These are phyloP conservation scores for Aspergillus bombycis DNA, from an alignment of 2,329 filamentous ascomycete species.

Conservation along the genomic window DNA sequence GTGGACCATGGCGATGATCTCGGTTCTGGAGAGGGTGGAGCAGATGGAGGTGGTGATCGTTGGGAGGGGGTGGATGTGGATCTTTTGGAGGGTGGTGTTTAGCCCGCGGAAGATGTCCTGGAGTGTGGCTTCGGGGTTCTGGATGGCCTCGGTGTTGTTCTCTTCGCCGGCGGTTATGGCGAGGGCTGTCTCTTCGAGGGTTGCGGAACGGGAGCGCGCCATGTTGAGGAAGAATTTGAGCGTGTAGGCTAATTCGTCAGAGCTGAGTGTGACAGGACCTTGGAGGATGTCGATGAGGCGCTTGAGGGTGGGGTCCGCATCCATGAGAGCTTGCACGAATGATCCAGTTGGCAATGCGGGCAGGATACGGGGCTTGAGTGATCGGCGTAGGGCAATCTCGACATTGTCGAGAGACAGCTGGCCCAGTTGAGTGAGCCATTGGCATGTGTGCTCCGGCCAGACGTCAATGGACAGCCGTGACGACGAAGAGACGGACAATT, in stretches of 20 bases:
- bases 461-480: conserved; percentile 36
- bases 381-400: conserved; percentile 41
- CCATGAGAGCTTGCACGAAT: conserved; percentile 43
- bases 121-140: conserved; percentile 24
- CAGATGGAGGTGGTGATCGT: conserved; percentile 39
- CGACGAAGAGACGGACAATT: conserved; percentile 27
- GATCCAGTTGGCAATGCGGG: conserved; percentile 42
- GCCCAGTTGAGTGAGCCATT: conserved; percentile 46
- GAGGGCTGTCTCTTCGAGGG: conserved; percentile 35
- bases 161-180: conserved; percentile 35
- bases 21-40: conserved; percentile 42
- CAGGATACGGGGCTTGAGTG: conserved; percentile 38
- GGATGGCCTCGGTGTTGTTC: conserved; percentile 21
- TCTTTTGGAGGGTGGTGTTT: conserved; percentile 41
- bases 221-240: conserved; percentile 44
- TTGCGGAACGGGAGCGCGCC: conserved; percentile 38
- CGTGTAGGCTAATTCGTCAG: conserved; percentile 44
- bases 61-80: conserved; percentile 38
- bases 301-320: conserved; percentile 42
- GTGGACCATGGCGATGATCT: conserved; percentile 45
- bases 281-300: conserved; percentile 42
- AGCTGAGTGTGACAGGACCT: conserved; percentile 37
- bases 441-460: conserved; percentile 43
- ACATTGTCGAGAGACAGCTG: conserved; percentile 44
- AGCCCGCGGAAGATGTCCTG: conserved; percentile 42